Evolutionary conservation across 345 rosid species (phyloP), one percentile per base, ranked within the genome.

Genomic region (Eucalyptus marginata): DNA sequence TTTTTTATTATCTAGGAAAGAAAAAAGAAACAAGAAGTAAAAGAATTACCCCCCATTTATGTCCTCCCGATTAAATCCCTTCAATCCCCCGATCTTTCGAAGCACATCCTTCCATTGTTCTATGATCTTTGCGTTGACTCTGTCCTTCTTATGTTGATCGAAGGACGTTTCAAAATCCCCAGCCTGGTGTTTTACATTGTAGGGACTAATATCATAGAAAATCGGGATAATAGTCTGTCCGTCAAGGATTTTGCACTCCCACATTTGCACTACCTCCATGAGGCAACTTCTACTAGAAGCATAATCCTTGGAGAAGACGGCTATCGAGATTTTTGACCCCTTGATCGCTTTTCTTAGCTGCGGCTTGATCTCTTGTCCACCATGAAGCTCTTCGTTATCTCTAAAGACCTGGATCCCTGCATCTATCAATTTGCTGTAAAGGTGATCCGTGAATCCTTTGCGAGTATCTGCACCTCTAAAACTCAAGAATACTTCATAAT

Each of bases 391-490:
- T 29, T 29, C 2, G 0, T 62, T 10, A 3, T 62, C 71, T 13
- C 1, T 29, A 13, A 62, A 62, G 5, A 62, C 16, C 31, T 3
- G 1, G 16, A 59, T 27, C 8, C 31, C 16, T 59, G 68, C 68
- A 27, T 59, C 1, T 59, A 1, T 0, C 7, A 25, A 3, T 25
- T 0, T 25, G 0, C 0, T 3, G 7, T 25, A 5, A 25, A 59
- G 66, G n/a, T 0, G 4, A 54, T 25, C 10, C 4, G 3, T 4
- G 18, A 86, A 10, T 16, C 0, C 8, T 4, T 1, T 3, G 2
- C 71, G 71, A 2, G 71, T 86, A 1, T 86, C 71, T 5, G 0
- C 0, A 36, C 88, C 88, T 56, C 12, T 51, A 10, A 86, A 86
- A 24, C 4, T 86, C 47, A 86, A 36, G 87, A 54, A 86, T 2